Conservation (phyloP, 179 eudicot species). For the Spergularia azorica region DNA sequence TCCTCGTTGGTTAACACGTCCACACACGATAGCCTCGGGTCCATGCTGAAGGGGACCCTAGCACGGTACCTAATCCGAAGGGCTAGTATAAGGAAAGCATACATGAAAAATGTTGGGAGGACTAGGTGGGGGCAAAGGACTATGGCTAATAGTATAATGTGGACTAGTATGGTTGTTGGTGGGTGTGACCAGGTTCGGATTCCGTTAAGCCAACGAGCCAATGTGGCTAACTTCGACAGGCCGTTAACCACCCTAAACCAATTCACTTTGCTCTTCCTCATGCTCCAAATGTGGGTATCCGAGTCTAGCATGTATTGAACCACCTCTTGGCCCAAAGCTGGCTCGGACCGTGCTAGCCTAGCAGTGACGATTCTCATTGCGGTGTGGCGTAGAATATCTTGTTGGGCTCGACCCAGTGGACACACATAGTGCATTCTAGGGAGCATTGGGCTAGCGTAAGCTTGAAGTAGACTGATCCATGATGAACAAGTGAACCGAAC, state of each 20-base stretch:
- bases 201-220: slow-evolving; percentile 64
- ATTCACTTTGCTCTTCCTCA: slow-evolving; percentile 85
- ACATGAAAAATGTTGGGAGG: slow-evolving; percentile 70
- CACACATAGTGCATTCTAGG: slow-evolving; percentile 89
- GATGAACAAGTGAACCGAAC: slow-evolving; percentile 77
- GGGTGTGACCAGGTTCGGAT: slow-evolving; percentile 75
- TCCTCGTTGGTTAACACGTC: slow-evolving; percentile 67
- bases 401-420: slow-evolving; percentile 76
- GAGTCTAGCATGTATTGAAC: slow-evolving; percentile 82
- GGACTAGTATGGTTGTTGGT: slow-evolving; percentile 71
- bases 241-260: slow-evolving; percentile 78
- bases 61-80: slow-evolving; percentile 60
- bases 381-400: slow-evolving; percentile 74
- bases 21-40: slow-evolving; percentile 59
- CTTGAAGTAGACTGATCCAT: slow-evolving; percentile 69
- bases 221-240: slow-evolving; percentile 57
- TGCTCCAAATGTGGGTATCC: slow-evolving; percentile 82
- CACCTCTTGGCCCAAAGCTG: slow-evolving; percentile 79
- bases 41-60: slow-evolving; percentile 52
- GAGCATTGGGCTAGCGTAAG: slow-evolving; percentile 70
- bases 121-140: slow-evolving; percentile 70
- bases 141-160: slow-evolving; percentile 53
- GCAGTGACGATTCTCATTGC: slow-evolving; percentile 77
- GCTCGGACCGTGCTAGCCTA: slow-evolving; percentile 75
- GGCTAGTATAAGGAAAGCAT: slow-evolving; percentile 63